A percentile compares a stretch with the other conserved stretches of the same genome.
Conservation (phyloP, 169 alveolate genomes). For the Plasmodium inui region DNA sequence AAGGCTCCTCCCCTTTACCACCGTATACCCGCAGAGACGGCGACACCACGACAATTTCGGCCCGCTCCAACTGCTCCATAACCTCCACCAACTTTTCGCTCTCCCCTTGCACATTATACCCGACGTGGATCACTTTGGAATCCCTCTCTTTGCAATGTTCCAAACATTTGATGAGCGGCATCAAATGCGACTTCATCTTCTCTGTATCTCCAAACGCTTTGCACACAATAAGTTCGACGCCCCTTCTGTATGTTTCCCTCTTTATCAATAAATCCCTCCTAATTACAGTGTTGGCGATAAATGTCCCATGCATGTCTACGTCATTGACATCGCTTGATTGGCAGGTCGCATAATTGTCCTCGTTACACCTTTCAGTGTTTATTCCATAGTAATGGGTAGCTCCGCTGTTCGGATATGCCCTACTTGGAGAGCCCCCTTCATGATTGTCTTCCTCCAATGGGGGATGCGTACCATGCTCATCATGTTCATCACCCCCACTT, state of each 20-base stretch:
- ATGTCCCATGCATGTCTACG: background rate
- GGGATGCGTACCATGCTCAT: no score
- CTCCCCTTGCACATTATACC: constrained; percentile 23
- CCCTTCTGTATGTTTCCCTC: background rate
- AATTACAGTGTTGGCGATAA: constrained; percentile 7
- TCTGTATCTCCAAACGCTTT: constrained; percentile 7
- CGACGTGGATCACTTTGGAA: constrained; percentile 19
- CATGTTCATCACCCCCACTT: background rate
- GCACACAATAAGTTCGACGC: background rate
- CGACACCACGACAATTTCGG: background rate
- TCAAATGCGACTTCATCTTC: background rate
- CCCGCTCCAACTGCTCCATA: constrained; percentile 6
- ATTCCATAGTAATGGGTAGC: background rate
- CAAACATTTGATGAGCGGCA: constrained; percentile 31
- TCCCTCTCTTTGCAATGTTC: constrained; percentile 27
- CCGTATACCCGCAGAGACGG: background rate
- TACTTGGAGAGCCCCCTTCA: background rate
- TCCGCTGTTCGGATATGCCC: background rate
- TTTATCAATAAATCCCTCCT: constrained; percentile 16
- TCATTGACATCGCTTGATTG: constrained; percentile 6
- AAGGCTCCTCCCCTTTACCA: background rate
- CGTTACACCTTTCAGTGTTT: constrained; percentile 5
- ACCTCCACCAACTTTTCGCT: constrained; percentile 23
- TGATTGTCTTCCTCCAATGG: background rate
- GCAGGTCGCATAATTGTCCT: constrained; percentile 3